These are phyloP conservation scores for Prunus fruticosa DNA, from an alignment of 306 rosid genomes.

Conservation along the genomic window DNA sequence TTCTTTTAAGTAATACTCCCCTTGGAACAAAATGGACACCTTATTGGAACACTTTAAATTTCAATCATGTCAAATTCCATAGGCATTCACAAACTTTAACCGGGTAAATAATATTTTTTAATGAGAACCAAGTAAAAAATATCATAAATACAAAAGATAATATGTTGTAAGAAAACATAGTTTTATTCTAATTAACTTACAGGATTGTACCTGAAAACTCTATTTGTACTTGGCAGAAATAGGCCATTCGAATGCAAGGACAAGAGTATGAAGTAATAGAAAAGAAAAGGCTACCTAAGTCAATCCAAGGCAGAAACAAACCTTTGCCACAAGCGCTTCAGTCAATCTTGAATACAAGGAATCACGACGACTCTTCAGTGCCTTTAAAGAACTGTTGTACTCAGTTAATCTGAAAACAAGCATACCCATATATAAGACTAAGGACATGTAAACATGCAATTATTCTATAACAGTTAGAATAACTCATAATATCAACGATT, in stretches of 20 bases:
- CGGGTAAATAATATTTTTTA: no score
- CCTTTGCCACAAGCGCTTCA: constrained; percentile 81
- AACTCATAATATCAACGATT: neutral
- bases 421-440: neutral
- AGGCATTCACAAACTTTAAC: neutral
- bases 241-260: neutral
- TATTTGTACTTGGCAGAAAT: neutral
- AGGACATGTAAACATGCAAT: neutral
- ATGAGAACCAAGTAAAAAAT: neutral
- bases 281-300: neutral
- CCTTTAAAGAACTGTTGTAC: constrained; percentile 47
- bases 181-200: neutral
- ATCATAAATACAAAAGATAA: neutral
- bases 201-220: neutral
- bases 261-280: neutral
- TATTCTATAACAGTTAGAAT: neutral
- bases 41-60: neutral
- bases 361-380: constrained; percentile 68
- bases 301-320: constrained; percentile 30
- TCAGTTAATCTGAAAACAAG: constrained; percentile 56
- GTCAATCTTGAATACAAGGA: constrained; percentile 59
- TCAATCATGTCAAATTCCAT: neutral
- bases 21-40: neutral
- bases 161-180: neutral
- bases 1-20: neutral